Conservation (phyloP, 1,284 basidiomycete species). For the Cryptococcus sp. region DNA sequence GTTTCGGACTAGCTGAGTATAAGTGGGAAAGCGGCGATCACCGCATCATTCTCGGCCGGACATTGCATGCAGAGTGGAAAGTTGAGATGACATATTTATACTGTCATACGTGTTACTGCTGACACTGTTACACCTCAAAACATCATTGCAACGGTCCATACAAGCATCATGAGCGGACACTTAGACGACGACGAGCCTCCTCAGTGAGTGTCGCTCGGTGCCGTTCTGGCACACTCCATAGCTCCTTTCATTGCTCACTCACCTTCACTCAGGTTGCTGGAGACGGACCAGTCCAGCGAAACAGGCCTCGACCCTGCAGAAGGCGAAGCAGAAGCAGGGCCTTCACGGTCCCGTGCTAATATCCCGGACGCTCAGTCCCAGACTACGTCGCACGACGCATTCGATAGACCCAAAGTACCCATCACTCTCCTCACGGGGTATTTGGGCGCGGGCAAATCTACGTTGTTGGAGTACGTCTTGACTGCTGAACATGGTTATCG, state of each 20-base stretch:
- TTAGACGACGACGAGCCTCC: constrained; percentile 14
- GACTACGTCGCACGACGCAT: neutral
- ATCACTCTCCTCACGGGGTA: constrained; percentile 90
- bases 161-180: neutral
- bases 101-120: too few species aligned
- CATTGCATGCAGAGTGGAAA: too few species aligned
- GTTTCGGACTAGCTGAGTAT: neutral
- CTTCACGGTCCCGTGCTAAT: neutral
- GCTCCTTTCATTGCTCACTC: neutral
- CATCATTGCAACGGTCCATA: neutral
- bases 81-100: too few species aligned
- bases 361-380: neutral
- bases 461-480: constrained; percentile 77
- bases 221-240: neutral
- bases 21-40: too few species aligned
- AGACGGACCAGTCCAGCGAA: too few species aligned
- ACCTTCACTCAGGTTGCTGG: too few species aligned
- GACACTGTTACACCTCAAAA: neutral
- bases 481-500: constrained; percentile 88
- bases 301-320: too few species aligned
- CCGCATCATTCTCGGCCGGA: too few species aligned
- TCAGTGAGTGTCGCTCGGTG: constrained; percentile 3
- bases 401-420: constrained; percentile 61
- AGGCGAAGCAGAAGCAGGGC: neutral
- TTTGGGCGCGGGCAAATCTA: constrained; percentile 83